Conservation (phyloP, 2,329 filamentous ascomycete species). For the Dactylonectria macrodidyma region DNA sequence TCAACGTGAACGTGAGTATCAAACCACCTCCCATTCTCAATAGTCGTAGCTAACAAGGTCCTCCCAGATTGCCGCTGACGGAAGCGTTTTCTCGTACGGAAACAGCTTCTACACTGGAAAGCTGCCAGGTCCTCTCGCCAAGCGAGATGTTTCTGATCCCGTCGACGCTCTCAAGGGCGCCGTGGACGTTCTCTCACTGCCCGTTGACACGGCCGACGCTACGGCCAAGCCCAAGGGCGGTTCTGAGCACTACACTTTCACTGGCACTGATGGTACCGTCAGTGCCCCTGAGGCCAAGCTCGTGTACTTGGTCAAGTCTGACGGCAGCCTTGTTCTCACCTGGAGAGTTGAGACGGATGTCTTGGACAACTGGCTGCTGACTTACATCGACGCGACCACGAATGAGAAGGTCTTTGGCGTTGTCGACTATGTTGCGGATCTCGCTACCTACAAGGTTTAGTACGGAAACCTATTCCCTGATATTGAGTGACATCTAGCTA, state of each 20-base stretch:
- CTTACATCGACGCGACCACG: constrained; percentile 67
- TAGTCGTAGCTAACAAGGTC: constrained; percentile 1
- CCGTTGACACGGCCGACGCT: constrained; percentile 47
- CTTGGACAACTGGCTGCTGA: constrained; percentile 70
- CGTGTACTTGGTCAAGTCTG: constrained; percentile 66
- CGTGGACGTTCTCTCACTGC: constrained; percentile 51
- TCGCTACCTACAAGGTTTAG: constrained; percentile 69
- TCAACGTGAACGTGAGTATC: constrained; percentile 71
- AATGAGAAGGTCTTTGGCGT: constrained; percentile 66
- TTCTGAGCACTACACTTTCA: constrained; percentile 57
- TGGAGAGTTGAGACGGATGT: constrained; percentile 74
- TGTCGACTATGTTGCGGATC: constrained; percentile 69
- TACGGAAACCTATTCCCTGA: constrained; percentile 7
- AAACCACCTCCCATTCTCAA: background rate
- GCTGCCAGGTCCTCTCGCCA: constrained; percentile 57
- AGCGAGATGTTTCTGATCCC: constrained; percentile 60
- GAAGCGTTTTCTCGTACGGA: constrained; percentile 71
- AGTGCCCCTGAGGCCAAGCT: constrained; percentile 69
- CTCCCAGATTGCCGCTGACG: constrained; percentile 62
- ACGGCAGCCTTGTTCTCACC: constrained; percentile 63
- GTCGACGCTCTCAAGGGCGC: constrained; percentile 61
- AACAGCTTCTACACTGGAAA: constrained; percentile 63
- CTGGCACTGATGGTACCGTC: constrained; percentile 63
- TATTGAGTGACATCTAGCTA: background rate
- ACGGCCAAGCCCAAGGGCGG: constrained; percentile 47